Conservation (phyloP, 805 yeast genomes). For the Osmozyma mogii region DNA sequence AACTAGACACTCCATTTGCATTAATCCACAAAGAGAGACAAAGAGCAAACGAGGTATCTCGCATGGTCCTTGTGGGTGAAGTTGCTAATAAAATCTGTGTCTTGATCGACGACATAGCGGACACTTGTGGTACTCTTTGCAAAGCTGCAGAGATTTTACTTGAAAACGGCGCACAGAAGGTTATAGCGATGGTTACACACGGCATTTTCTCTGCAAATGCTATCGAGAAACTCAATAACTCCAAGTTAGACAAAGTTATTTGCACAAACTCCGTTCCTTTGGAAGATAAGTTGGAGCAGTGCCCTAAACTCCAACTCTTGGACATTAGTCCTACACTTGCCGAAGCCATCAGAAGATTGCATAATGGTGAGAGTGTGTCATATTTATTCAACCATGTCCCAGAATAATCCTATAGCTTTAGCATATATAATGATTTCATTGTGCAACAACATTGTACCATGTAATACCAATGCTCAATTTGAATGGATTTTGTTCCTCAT, state of each 20-base stretch:
- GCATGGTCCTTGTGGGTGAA: constrained; percentile 95
- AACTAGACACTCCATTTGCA: constrained; percentile 87
- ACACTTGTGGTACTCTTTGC: constrained; percentile 93
- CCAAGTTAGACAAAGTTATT: constrained; percentile 64
- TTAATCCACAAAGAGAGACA: constrained; percentile 95
- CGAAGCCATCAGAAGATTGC: constrained; percentile 89
- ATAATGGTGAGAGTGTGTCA: constrained; percentile 92
- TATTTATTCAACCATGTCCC: constrained; percentile 67
- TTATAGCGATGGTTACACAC: constrained; percentile 91
- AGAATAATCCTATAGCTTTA: too few species aligned
- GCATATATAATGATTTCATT: too few species aligned
- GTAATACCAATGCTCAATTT: constrained; percentile 50
- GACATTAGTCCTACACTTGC: constrained; percentile 86
- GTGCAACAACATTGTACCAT: too few species aligned
- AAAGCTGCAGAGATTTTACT: constrained; percentile 88
- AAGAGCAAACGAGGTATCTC: constrained; percentile 87
- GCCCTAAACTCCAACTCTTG: constrained; percentile 68
- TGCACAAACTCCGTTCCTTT: constrained; percentile 94
- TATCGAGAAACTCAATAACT: constrained; percentile 56
- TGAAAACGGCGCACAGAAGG: constrained; percentile 74
- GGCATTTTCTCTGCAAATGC: constrained; percentile 90
- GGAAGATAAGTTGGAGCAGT: constrained; percentile 46
- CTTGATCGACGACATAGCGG: constrained; percentile 96
- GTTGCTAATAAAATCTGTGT: constrained; percentile 78
- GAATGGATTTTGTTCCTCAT: constrained; percentile 49